phyloP scores from a whole-genome alignment of 2,329 filamentous ascomycete genomes.

The Monilinia vaccinii-corymbosi region DNA sequence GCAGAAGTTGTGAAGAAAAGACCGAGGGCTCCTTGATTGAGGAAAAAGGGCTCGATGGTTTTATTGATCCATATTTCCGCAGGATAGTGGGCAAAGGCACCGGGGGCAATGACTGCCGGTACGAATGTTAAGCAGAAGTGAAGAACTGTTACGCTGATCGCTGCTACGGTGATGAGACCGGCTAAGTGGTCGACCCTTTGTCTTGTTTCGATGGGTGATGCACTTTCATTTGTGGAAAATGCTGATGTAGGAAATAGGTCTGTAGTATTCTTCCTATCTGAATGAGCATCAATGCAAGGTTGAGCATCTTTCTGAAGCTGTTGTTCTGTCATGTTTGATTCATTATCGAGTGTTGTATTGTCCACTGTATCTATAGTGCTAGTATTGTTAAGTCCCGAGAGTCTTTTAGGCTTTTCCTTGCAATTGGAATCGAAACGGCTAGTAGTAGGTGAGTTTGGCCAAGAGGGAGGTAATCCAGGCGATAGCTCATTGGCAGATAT shows the following conservation, averaged over 20 bases:
- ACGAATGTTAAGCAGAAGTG: conserved; percentile 38
- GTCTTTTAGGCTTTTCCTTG: not conserved
- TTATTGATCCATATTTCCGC: conserved; percentile 35
- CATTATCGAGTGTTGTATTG: not conserved
- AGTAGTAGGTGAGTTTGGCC: not conserved
- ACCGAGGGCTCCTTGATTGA: conserved; percentile 39
- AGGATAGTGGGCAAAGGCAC: conserved; percentile 29
- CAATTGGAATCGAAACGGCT: not conserved
- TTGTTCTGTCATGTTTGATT: not conserved
- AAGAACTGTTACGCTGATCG: conserved; percentile 36
- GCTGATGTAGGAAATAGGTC: not conserved
- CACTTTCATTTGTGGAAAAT: not conserved
- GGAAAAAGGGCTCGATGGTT: conserved; percentile 35
- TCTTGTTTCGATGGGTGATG: not conserved
- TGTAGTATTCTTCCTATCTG: not conserved
- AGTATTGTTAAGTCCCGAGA: not conserved
- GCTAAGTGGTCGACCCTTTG: conserved; percentile 37
- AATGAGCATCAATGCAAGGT: not conserved
- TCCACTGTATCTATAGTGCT: not conserved
- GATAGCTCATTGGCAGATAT: not conserved
- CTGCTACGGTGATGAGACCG: conserved; percentile 36
- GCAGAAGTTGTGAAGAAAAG: conserved; percentile 41
- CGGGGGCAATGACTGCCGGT: conserved; percentile 28
- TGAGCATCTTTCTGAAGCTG: not conserved
- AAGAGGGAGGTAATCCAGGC: not conserved